These are phyloP conservation scores for Primulina huaijiensis DNA, from an alignment of 257 asterid species.

Conservation along the genomic window DNA sequence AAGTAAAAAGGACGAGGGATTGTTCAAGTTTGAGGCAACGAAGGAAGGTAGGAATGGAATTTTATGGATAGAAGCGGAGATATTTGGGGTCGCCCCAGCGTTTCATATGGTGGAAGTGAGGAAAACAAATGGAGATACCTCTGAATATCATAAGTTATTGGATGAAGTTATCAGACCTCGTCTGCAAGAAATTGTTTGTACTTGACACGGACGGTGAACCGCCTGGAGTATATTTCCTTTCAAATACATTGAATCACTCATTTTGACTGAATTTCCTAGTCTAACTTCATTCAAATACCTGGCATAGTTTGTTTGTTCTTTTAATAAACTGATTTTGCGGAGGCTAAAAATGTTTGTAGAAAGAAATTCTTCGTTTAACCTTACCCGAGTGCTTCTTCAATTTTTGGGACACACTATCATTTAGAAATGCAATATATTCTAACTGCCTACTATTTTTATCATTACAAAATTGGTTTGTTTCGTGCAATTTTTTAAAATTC, in stretches of 20 bases:
- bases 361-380: not conserved
- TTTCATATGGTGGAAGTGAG: slow-evolving; percentile 73
- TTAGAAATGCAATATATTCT: not conserved
- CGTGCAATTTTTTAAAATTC: not conserved
- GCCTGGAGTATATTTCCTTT: slow-evolving; percentile 13
- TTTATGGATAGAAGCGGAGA: slow-evolving; percentile 68
- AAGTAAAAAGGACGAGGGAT: slow-evolving; percentile 59
- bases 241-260: not conserved
- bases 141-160: slow-evolving; percentile 59
- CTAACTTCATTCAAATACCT: too few relatives aligned
- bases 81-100: slow-evolving; percentile 59
- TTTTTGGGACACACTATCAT: not conserved
- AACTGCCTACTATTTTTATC: not conserved
- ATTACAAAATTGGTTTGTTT: not conserved
- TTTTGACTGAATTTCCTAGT: not conserved
- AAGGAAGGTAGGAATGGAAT: slow-evolving; percentile 76
- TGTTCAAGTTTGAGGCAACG: slow-evolving; percentile 61
- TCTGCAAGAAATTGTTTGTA: slow-evolving; percentile 78
- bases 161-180: slow-evolving; percentile 68
- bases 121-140: slow-evolving; percentile 71
- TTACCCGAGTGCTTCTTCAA: not conserved
- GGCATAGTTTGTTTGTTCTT: too few relatives aligned
- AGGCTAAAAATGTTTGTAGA: not conserved
- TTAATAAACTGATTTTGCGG: not conserved
- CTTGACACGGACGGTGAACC: slow-evolving; percentile 54